These are phyloP conservation scores for Hortaea werneckii DNA, from an alignment of 2,329 filamentous ascomycete species.

Conservation along the genomic window DNA sequence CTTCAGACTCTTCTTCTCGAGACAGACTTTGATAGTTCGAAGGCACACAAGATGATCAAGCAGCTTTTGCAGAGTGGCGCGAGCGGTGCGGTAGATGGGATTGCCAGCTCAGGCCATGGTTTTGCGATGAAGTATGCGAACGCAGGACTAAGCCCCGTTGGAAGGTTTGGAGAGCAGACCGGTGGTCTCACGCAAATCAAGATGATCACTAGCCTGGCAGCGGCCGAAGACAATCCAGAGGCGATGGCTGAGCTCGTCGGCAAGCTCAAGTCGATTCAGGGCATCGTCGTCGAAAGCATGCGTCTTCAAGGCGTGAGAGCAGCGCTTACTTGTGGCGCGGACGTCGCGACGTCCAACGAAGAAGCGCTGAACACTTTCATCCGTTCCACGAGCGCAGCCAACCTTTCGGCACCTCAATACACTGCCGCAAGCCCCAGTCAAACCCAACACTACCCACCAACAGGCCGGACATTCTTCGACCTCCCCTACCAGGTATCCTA, in stretches of 20 bases:
- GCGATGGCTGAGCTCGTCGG: constrained; percentile 47
- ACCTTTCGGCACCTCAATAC: constrained; percentile 12
- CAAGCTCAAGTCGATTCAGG: constrained; percentile 79
- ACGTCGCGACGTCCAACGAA: constrained; percentile 62
- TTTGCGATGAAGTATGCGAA: constrained; percentile 80
- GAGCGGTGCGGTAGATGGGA: constrained; percentile 81
- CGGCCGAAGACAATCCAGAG: constrained; percentile 61
- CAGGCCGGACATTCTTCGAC: constrained; percentile 72
- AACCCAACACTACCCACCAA: constrained; percentile 6
- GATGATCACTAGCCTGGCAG: constrained; percentile 68
- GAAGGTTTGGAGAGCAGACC: constrained; percentile 72
- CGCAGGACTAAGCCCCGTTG: constrained; percentile 62
- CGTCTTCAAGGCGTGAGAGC: constrained; percentile 56
- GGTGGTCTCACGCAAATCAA: constrained; percentile 84
- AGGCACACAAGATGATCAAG: constrained; percentile 70
- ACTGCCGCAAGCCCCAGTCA: constrained; percentile 7
- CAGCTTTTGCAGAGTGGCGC: constrained; percentile 79
- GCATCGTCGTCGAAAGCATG: constrained; percentile 57
- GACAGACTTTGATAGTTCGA: constrained; percentile 78
- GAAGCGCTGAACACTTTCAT: constrained; percentile 63
- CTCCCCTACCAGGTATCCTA: constrained; percentile 97
- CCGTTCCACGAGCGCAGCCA: constrained; percentile 7
- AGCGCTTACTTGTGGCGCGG: constrained; percentile 74
- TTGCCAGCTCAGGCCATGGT: constrained; percentile 80
- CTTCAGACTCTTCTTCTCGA: constrained; percentile 70